These are phyloP conservation scores for Trypanosoma brucei DNA, from an alignment of 208 protist species.

Conservation along the genomic window DNA sequence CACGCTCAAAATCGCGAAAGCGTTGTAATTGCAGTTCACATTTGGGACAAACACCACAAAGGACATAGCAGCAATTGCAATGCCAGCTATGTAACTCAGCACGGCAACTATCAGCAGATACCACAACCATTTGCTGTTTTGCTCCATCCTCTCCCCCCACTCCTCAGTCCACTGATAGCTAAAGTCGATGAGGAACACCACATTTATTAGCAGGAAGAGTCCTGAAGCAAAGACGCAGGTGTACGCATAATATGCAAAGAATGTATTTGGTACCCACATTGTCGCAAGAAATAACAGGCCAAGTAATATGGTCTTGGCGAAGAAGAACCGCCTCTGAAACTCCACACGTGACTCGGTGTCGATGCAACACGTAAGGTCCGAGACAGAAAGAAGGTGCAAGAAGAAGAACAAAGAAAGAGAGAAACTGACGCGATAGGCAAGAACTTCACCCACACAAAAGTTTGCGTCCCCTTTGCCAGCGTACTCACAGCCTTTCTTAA, in stretches of 20 bases:
- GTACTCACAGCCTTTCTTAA: slow-evolving; percentile 58
- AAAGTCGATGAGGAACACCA: slow-evolving; percentile 94
- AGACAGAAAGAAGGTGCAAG: slow-evolving; percentile 78
- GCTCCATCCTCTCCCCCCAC: slow-evolving; percentile 83
- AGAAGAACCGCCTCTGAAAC: slow-evolving; percentile 81
- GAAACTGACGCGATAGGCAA: slow-evolving; percentile 86
- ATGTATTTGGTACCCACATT: slow-evolving; percentile 82
- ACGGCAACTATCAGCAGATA: slow-evolving; percentile 70
- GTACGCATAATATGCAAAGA: slow-evolving; percentile 82
- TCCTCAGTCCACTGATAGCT: slow-evolving; percentile 90
- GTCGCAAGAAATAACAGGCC: slow-evolving; percentile 50
- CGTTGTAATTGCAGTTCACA: slow-evolving; percentile 81
- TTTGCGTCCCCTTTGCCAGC: slow-evolving; percentile 6
- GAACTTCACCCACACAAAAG: slow-evolving; percentile 63
- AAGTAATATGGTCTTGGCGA: slow-evolving; percentile 67
- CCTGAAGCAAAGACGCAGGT: slow-evolving; percentile 75
- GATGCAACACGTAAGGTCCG: slow-evolving; percentile 85
- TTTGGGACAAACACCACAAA: slow-evolving; percentile 79
- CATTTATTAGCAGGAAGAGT: slow-evolving; percentile 83
- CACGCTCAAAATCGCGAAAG: slow-evolving; percentile 76
- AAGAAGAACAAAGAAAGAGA: slow-evolving; percentile 76
- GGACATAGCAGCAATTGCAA: slow-evolving; percentile 41
- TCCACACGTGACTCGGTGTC: slow-evolving; percentile 55
- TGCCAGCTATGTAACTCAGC: slow-evolving; percentile 38
- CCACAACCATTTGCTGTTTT: slow-evolving; percentile 80